phyloP scores from a whole-genome alignment of 2,329 filamentous ascomycete species.

The Penicillium sp. region DNA sequence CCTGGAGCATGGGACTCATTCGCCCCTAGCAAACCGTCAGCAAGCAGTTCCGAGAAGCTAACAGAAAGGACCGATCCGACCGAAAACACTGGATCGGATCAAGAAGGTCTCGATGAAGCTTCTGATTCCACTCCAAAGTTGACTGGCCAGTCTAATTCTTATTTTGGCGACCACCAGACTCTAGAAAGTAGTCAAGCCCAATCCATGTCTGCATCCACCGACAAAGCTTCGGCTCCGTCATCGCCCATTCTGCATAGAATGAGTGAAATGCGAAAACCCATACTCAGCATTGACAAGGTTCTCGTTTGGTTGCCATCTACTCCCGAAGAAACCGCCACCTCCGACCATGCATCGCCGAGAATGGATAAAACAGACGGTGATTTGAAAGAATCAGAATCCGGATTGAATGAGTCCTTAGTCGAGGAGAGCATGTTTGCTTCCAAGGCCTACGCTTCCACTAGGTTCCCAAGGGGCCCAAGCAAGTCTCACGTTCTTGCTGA shows the following conservation, averaged over 20 bases:
- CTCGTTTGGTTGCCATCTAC: slow-evolving; percentile 35
- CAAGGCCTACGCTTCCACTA: slow-evolving; percentile 18
- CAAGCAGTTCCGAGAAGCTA: not conserved
- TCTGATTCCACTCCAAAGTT: slow-evolving; percentile 30
- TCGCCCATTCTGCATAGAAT: slow-evolving; percentile 19
- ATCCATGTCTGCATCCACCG: slow-evolving; percentile 10
- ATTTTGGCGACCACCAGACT: slow-evolving; percentile 9
- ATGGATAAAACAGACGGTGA: slow-evolving; percentile 14
- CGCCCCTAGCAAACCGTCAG: slow-evolving; percentile 12
- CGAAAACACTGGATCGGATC: not conserved
- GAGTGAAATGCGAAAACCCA: slow-evolving; percentile 31
- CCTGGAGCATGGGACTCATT: slow-evolving; percentile 42
- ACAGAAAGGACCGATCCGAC: slow-evolving; percentile 1
- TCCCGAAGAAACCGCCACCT: not conserved
- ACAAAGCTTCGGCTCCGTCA: slow-evolving; percentile 15
- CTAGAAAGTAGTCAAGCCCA: slow-evolving; percentile 4
- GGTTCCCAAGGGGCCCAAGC: slow-evolving; percentile 16
- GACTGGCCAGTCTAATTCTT: slow-evolving; percentile 16
- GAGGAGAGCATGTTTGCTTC: slow-evolving; percentile 26
- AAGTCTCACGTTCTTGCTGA: slow-evolving; percentile 15
- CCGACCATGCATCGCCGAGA: slow-evolving; percentile 2
- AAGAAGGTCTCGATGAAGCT: slow-evolving; percentile 15
- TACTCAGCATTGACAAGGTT: slow-evolving; percentile 34
- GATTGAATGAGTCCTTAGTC: slow-evolving; percentile 18
- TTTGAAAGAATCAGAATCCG: slow-evolving; percentile 19